Evolutionary conservation across 2,329 filamentous ascomycete genomes (phyloP), one percentile per base, ranked within the genome.

Genomic region (Aspergillus sp.): DNA sequence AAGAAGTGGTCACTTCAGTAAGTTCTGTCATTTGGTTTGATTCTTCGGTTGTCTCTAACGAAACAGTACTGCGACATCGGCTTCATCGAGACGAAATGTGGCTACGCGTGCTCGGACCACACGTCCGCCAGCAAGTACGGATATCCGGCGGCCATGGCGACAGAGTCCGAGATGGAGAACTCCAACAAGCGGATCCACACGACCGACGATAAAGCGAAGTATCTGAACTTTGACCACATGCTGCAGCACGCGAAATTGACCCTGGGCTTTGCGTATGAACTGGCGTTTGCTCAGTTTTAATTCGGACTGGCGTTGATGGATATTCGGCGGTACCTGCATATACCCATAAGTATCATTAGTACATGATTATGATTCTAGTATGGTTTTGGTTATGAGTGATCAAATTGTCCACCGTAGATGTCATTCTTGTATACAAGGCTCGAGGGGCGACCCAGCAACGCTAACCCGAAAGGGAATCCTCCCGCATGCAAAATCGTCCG

Each of bases 221-320:
- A 84, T 58, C 73, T 92, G 53, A 85, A 85, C 62, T 96, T 95
- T 68, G 85, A 92, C 68, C 91, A 96, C 71, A 96, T 96, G 91
- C 79, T 94, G 31, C 87, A 96, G 76, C 91, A 96, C 72, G 90
- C 89, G 19, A 87, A 85, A 69, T 81, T 96, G 80, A 94, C 90
- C 1, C 78, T 96, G 29, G 89, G 87, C 4, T 81, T 96, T 61
- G 89, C 87, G 4, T 93, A 92, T 64, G 91, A 96, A 76, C 81
- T 96, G 55, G 90, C 86, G 9, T 89, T 89, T 75, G 84, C 89
- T 17, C 78, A 88, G 54, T 89, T 92, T 40, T 76, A 52, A 69
- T 54, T 36, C 45, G 17, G 4, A 50, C 49, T 19, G 48, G 51
- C 42, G 47, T 50, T 20, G 40, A 20, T 17, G 10, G 40, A 6